phyloP scores from a whole-genome alignment of 257 asterid genomes.

The Solanum etuberosum region DNA sequence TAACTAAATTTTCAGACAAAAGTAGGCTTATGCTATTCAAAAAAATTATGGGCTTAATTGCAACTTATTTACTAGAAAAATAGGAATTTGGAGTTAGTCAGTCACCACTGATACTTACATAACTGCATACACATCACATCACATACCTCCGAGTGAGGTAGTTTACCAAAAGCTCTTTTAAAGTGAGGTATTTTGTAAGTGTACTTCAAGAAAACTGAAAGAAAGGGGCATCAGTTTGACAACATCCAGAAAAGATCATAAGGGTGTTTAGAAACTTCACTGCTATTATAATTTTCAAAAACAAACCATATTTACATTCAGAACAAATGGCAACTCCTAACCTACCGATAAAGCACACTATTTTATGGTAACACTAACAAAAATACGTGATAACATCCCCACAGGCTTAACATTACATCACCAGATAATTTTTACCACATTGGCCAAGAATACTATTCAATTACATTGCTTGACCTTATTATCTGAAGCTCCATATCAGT shows the following conservation, averaged over 20 bases:
- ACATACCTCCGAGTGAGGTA: background rate
- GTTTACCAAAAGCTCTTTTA: background rate
- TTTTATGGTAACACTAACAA: background rate
- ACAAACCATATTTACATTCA: background rate
- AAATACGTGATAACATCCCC: background rate
- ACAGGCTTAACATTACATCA: background rate
- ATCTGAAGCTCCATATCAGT: conserved; percentile 14
- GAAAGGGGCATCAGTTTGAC: background rate
- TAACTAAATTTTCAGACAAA: too few relatives aligned
- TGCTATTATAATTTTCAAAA: background rate
- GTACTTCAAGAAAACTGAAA: background rate
- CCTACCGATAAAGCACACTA: background rate
- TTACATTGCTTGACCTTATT: background rate
- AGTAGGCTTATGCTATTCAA: background rate
- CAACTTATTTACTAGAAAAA: background rate
- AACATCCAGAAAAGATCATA: background rate
- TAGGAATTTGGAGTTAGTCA: background rate
- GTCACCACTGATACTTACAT: background rate
- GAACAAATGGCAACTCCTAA: background rate
- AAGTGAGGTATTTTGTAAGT: background rate
- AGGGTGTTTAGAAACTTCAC: background rate
- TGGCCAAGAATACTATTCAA: background rate
- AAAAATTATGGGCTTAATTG: background rate
- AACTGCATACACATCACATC: background rate
- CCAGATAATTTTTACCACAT: background rate